These are phyloP conservation scores for Scleroderma bovista DNA, from an alignment of 768 basidiomycete genomes.

Conservation along the genomic window DNA sequence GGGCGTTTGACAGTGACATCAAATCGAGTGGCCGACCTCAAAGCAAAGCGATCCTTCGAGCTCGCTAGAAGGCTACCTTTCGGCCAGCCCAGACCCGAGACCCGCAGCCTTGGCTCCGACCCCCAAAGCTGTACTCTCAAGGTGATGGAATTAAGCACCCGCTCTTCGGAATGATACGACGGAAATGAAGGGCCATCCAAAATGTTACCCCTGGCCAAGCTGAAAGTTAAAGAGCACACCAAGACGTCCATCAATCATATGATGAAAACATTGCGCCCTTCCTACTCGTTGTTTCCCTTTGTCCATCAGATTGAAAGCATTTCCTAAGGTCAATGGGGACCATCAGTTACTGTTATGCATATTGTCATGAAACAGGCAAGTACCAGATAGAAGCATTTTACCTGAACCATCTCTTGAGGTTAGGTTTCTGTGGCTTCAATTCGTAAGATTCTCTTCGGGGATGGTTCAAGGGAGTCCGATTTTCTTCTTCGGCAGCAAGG, in stretches of 20 bases:
- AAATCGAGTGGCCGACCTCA: conserved; percentile 10
- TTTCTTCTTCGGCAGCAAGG: neutral
- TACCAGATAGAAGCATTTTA: conserved; percentile 70
- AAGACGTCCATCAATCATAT: conserved; percentile 67
- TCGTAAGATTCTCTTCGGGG: conserved; percentile 56
- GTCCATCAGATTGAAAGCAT: too few species aligned
- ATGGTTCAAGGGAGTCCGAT: conserved; percentile 4
- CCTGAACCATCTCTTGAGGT: conserved; percentile 61
- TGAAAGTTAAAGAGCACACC: conserved; percentile 60
- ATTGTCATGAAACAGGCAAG: too few species aligned
- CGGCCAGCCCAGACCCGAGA: conserved; percentile 17
- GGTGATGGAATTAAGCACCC: conserved; percentile 5
- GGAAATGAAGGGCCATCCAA: conserved; percentile 49
- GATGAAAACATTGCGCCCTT: too few species aligned
- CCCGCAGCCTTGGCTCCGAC: conserved; percentile 52
- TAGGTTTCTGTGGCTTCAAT: conserved; percentile 81
- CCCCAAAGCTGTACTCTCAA: conserved; percentile 44
- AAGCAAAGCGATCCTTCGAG: conserved; percentile 24
- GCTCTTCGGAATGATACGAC: conserved; percentile 5
- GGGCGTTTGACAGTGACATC: conserved; percentile 31
- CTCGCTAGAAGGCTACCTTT: conserved; percentile 13
- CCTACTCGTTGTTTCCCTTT: conserved; percentile 70
- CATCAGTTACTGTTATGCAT: too few species aligned
- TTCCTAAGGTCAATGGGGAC: too few species aligned
- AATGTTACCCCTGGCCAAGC: conserved; percentile 78